Conservation (phyloP, 2,329 filamentous ascomycete genomes). For the Xylaria multiplex region DNA sequence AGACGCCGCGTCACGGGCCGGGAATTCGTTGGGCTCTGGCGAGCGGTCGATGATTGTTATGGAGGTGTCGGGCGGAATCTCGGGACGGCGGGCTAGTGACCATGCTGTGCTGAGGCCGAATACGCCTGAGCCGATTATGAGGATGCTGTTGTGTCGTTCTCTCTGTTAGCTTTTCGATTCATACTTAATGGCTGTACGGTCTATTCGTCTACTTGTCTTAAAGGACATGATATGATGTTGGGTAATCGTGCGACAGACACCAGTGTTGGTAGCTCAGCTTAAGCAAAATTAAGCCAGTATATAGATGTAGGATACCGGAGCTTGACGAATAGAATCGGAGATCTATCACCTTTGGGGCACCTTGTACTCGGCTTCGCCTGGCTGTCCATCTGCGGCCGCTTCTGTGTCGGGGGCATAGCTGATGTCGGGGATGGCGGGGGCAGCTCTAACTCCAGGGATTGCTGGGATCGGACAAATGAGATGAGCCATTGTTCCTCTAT, state of each 20-base stretch:
- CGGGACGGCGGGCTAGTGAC: constrained; percentile 71
- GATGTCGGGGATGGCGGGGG: constrained; percentile 22
- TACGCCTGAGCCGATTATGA: constrained; percentile 71
- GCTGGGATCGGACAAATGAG: constrained; percentile 23
- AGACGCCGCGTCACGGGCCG: constrained; percentile 67
- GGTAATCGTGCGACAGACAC: too few relatives aligned
- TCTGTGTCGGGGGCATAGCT: not conserved
- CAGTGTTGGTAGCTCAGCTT: too few relatives aligned
- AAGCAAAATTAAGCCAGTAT: too few relatives aligned
- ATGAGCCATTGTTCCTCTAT: constrained; percentile 23
- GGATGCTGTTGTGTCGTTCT: constrained; percentile 54
- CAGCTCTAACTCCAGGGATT: constrained; percentile 22
- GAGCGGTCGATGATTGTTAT: constrained; percentile 71
- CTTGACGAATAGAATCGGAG: constrained; percentile 10
- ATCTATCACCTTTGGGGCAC: constrained; percentile 29
- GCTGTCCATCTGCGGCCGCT: constrained; percentile 3
- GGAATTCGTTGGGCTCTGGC: constrained; percentile 62
- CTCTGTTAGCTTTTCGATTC: constrained; percentile 10
- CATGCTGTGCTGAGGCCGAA: constrained; percentile 66
- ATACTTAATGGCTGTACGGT: not conserved
- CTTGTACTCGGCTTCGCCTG: constrained; percentile 1
- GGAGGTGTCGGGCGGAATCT: constrained; percentile 60
- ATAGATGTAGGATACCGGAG: not conserved
- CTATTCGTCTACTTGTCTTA: too few relatives aligned
- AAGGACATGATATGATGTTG: too few relatives aligned